phyloP scores from a whole-genome alignment of 2,329 filamentous ascomycete genomes.

The Cytospora piceicola region DNA sequence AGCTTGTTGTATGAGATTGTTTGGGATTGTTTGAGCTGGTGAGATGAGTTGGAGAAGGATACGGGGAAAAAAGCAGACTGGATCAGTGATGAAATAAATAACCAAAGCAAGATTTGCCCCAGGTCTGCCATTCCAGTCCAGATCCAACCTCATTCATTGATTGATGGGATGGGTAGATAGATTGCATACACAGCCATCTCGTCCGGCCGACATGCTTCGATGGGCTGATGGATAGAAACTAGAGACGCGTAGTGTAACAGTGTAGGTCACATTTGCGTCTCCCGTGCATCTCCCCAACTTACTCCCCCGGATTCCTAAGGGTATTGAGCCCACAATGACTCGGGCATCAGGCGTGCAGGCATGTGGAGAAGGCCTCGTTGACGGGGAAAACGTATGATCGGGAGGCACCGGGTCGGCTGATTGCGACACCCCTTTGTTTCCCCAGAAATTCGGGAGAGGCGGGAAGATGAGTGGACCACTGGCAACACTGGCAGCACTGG shows the following conservation, averaged over 20 bases:
- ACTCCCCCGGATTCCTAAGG: conserved; percentile 20
- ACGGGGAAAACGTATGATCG: conserved; percentile 30
- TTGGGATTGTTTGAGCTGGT: background rate
- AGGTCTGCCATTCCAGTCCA: background rate
- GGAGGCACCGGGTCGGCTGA: conserved; percentile 29
- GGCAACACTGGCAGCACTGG: no score
- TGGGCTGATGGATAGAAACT: conserved; percentile 30
- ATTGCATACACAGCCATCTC: conserved; percentile 10
- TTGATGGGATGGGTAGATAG: background rate
- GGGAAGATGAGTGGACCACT: no score
- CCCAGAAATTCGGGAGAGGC: no score
- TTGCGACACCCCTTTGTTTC: background rate
- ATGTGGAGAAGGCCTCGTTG: conserved; percentile 18
- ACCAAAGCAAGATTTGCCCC: background rate
- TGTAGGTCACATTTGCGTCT: conserved; percentile 21
- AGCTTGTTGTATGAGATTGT: background rate
- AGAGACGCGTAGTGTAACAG: conserved; percentile 19
- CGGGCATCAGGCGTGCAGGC: conserved; percentile 23
- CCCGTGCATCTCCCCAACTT: background rate
- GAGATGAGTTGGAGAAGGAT: background rate
- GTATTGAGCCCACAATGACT: conserved; percentile 25
- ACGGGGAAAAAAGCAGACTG: background rate
- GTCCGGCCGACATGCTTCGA: conserved; percentile 11
- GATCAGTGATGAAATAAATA: background rate
- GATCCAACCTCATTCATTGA: background rate